Conservation (phyloP, 1,139 yeast genomes). For the Trichomonascaceae sp. region DNA sequence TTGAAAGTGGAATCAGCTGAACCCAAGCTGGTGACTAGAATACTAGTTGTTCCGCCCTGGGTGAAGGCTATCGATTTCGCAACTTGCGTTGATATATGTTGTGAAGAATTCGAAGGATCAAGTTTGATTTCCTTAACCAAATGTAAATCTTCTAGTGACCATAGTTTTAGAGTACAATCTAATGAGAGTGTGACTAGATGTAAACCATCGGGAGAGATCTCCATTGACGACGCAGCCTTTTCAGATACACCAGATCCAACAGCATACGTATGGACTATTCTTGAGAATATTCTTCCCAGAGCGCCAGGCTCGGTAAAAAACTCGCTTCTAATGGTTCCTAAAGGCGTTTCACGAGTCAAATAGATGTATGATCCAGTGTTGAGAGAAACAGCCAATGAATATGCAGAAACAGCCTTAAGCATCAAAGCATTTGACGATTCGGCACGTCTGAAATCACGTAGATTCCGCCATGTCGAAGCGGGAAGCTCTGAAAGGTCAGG, state of each 20-base stretch:
- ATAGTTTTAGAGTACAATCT: slow-evolving; percentile 26
- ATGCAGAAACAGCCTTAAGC: slow-evolving; percentile 42
- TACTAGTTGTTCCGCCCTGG: slow-evolving; percentile 39
- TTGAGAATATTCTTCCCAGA: slow-evolving; percentile 6
- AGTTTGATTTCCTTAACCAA: slow-evolving; percentile 12
- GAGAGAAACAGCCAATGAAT: slow-evolving; percentile 48
- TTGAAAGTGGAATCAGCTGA: slow-evolving; percentile 29
- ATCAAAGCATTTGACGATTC: slow-evolving; percentile 60
- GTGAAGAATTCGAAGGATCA: slow-evolving; percentile 4
- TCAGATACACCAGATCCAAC: slow-evolving; percentile 19
- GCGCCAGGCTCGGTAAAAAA: slow-evolving; percentile 21
- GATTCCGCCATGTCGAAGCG: slow-evolving; percentile 24
- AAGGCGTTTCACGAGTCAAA: slow-evolving; percentile 39
- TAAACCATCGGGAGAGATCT: slow-evolving; percentile 14
- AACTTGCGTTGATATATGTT: neutral
- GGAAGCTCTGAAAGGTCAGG: slow-evolving; percentile 16
- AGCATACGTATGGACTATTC: neutral
- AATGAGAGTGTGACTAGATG: slow-evolving; percentile 25
- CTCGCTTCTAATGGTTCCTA: slow-evolving; percentile 18
- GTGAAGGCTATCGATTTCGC: slow-evolving; percentile 24
- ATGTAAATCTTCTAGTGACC: slow-evolving; percentile 24
- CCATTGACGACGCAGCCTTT: slow-evolving; percentile 24
- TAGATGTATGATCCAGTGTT: slow-evolving; percentile 59
- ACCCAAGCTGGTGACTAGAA: neutral
- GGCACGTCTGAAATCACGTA: slow-evolving; percentile 57